A percentile compares a stretch with the other conserved stretches of the same genome.
Evolutionary conservation across 2,329 filamentous ascomycete genomes (phyloP).

Genomic region (Scedosporium minutisporum): DNA sequence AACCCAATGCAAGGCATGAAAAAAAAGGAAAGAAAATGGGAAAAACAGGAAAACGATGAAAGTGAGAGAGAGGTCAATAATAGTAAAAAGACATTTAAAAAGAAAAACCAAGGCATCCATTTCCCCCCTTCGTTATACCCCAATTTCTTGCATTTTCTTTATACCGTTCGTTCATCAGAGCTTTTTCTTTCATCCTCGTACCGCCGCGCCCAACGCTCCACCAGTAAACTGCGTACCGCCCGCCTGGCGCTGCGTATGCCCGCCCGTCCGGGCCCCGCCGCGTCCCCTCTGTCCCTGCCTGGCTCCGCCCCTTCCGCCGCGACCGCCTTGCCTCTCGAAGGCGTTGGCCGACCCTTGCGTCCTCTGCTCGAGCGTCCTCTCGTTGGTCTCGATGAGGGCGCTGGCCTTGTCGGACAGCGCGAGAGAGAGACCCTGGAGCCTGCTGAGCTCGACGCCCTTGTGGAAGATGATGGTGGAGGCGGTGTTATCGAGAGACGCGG

Average conservation of each 20-base stretch:
- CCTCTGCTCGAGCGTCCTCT: constrained; percentile 91
- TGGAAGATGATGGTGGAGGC: constrained; percentile 97
- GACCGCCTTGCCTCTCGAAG: constrained; percentile 83
- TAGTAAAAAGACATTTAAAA: constrained; percentile 3
- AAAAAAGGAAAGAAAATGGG: constrained; percentile 1
- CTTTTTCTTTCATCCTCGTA: constrained; percentile 39
- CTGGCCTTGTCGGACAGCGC: constrained; percentile 95
- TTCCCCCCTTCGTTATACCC: neutral
- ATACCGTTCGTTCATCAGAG: neutral
- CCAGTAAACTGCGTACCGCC: constrained; percentile 74
- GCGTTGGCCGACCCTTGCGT: constrained; percentile 93
- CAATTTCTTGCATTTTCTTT: neutral
- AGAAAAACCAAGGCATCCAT: neutral
- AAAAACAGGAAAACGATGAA: constrained; percentile 4
- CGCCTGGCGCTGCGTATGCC: constrained; percentile 54
- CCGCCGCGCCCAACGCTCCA: constrained; percentile 63
- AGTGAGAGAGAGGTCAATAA: neutral
- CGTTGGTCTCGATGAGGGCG: constrained; percentile 90
- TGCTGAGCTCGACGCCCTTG: constrained; percentile 95
- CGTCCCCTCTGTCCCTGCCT: constrained; percentile 43
- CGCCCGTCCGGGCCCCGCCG: constrained; percentile 46
- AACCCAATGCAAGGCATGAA: neutral
- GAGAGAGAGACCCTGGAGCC: constrained; percentile 88
- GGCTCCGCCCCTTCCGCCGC: constrained; percentile 57
- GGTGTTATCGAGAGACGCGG: constrained; percentile 93